These are phyloP conservation scores for Echeveria elegans DNA, from an alignment of 164 flowering plant genomes.

Conservation along the genomic window DNA sequence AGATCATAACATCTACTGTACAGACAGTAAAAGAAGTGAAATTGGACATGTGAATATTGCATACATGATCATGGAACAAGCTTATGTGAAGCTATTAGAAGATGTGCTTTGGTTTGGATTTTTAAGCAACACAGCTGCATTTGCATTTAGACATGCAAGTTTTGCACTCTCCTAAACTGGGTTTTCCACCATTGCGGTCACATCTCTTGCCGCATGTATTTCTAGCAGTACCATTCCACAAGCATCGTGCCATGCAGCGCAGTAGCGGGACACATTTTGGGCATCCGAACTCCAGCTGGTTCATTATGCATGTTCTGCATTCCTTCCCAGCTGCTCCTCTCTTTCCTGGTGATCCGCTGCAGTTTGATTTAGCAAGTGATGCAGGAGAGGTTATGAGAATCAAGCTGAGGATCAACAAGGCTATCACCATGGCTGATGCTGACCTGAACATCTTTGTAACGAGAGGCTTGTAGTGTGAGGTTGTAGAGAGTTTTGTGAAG, in stretches of 20 bases:
- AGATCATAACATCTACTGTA: too few relatives aligned
- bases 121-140: constrained; percentile 36
- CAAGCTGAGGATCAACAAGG: neutral
- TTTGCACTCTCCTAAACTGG: constrained; percentile 47
- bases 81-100: neutral
- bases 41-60: neutral
- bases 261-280: constrained; percentile 42
- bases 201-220: constrained; percentile 35
- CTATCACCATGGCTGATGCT: neutral
- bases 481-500: neutral
- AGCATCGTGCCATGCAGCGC: constrained; percentile 59
- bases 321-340: constrained; percentile 16
- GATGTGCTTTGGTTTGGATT: neutral
- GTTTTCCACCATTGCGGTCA: constrained; percentile 35
- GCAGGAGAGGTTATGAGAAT: neutral
- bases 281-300: constrained; percentile 43
- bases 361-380: neutral
- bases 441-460: neutral
- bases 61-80: too few relatives aligned
- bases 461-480: neutral
- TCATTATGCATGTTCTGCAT: constrained; percentile 35
- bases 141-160: constrained; percentile 61
- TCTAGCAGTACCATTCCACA: constrained; percentile 45
- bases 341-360: neutral
- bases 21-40: too few relatives aligned